A percentile compares a stretch with the other conserved stretches of the same genome.
Conservation (phyloP, 2,329 filamentous ascomycete genomes). For the Coniochaeta sp. region DNA sequence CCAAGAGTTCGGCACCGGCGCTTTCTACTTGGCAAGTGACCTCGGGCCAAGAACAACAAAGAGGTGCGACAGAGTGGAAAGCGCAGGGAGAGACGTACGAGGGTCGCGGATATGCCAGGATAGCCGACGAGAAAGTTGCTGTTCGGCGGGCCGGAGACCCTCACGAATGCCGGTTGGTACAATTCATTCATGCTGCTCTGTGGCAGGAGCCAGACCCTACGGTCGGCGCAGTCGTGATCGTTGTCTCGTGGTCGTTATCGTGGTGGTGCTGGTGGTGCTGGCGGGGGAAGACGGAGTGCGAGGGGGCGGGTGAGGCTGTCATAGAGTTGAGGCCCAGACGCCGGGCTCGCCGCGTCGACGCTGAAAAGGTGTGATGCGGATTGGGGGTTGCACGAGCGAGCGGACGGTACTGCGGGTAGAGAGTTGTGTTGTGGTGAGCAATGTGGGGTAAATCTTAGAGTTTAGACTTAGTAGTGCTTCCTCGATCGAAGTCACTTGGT, state of each 20-base stretch:
- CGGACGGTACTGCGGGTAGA: too few relatives aligned
- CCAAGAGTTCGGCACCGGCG: background rate
- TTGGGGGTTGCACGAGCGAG: slow-evolving; percentile 7
- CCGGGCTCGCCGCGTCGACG: slow-evolving; percentile 15
- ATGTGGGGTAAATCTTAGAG: background rate
- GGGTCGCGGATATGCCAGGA: slow-evolving; percentile 91
- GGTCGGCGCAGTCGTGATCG: background rate
- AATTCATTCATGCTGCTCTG: slow-evolving; percentile 14
- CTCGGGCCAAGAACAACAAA: too few relatives aligned
- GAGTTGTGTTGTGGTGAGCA: background rate
- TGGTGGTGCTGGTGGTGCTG: background rate
- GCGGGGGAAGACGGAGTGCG: background rate
- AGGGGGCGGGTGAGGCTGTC: slow-evolving; percentile 7
- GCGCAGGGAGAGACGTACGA: slow-evolving; percentile 55
- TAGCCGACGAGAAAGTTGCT: slow-evolving; percentile 96
- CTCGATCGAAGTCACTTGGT: background rate
- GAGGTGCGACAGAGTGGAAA: background rate
- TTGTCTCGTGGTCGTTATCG: background rate
- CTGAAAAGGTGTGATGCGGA: slow-evolving; percentile 5
- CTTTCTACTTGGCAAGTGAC: background rate
- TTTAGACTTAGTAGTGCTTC: background rate
- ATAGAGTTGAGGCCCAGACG: slow-evolving; percentile 14
- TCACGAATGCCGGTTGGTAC: slow-evolving; percentile 50
- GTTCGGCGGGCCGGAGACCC: slow-evolving; percentile 95
- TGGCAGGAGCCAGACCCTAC: background rate